Base-by-base conservation (phyloP, 306 rosid genomes). In the Aeschynomene evenia region DNA sequence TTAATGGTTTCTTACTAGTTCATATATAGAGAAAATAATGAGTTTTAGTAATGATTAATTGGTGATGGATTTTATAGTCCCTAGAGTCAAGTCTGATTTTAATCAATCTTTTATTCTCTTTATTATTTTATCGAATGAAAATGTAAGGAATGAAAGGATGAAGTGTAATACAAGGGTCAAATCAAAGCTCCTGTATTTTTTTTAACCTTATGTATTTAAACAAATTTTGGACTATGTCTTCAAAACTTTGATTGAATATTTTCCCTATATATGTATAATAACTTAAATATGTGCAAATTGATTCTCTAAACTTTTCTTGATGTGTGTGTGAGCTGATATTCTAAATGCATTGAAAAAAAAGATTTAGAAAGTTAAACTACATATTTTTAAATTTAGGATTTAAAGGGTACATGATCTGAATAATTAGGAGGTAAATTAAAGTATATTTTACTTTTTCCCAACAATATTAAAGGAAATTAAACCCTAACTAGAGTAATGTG, bases 161-260 rank as follows among this genome's bases (percentile, higher is more conserved):
- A 57, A 75, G 80, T 76, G 52, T 7, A 42, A 51, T 76, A 3
- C 70, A 76, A 60, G 75, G 13, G 15, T 59, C 63, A 13, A 48
- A 66, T 46, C 15, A 15, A 33, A 23, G 50, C 40, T 52, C 6
- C 48, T 23, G 16, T 7, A 20, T n/a, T 1, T 15, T 22, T 16
- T 16, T 4, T 12, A 18, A 1, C 11, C 43, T 24, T 48, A 50
- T 15, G 1, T 21, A 4, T 28, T 8, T 22, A 42, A 2, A 1
- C 6, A 29, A n/a, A 71, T 45, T 58, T 33, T 48, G 40, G 34
- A 34, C 55, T 11, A 31, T 19, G 8, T 2, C 19, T 45, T 57
- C 9, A 40, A 18, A 53, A 55, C 28, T 16, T 55, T 70, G 22
- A 11, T 40, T 40, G 22, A 40, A 45, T 15, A 45, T 9, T 40